phyloP scores from a whole-genome alignment of 305 asterid genomes.

The Fraxinus floribunda region DNA sequence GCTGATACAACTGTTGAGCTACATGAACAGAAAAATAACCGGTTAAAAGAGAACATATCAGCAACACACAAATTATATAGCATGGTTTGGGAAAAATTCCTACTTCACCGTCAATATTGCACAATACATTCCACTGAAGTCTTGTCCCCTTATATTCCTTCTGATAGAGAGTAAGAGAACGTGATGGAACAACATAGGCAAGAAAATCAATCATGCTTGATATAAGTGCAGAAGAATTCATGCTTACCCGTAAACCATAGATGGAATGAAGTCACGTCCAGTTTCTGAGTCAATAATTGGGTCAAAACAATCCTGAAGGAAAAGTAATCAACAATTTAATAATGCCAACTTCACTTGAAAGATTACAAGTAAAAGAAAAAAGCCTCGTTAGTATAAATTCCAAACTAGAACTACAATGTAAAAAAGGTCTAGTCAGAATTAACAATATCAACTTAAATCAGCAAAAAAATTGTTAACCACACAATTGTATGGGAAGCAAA shows the following conservation, averaged over 20 bases:
- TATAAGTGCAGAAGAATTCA: constrained; percentile 17
- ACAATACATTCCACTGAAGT: constrained; percentile 94
- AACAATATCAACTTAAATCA: constrained; percentile 2
- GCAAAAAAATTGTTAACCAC: neutral
- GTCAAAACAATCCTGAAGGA: constrained; percentile 78
- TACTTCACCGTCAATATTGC: constrained; percentile 90
- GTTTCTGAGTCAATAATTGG: constrained; percentile 94
- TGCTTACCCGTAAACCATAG: constrained; percentile 93
- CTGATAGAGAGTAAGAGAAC: constrained; percentile 34
- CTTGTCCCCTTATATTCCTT: constrained; percentile 93
- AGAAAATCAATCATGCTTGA: constrained; percentile 16
- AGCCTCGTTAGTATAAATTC: neutral
- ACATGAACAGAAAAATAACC: constrained; percentile 40
- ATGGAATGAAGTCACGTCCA: constrained; percentile 93
- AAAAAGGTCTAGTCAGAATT: constrained; percentile 9
- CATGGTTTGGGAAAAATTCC: constrained; percentile 17
- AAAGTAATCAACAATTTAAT: constrained; percentile 27
- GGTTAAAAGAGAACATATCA: constrained; percentile 15
- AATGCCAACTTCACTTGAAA: neutral
- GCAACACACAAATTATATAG: constrained; percentile 12
- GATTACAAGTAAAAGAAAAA: neutral
- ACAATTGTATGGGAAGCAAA: neutral
- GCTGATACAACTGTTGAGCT: constrained; percentile 95
- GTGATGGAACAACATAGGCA: constrained; percentile 18
- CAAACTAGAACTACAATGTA: neutral